Evolutionary conservation across 768 basidiomycete species (phyloP), one percentile per base, ranked within the genome.

Genomic region (Sarcodon aspratus): DNA sequence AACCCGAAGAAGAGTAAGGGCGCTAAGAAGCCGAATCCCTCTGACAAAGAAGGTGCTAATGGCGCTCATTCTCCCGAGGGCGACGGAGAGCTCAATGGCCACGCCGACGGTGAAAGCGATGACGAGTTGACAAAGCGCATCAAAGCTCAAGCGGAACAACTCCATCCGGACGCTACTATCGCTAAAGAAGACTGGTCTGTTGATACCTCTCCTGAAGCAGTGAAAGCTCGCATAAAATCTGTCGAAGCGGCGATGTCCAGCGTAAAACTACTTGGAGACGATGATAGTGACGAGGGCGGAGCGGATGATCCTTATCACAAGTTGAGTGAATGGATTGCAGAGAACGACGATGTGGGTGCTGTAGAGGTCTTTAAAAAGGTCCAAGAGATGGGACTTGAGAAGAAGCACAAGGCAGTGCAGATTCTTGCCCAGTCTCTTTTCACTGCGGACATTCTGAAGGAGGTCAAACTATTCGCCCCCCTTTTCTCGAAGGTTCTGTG

Each of bases 81-180:
- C 55, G 67, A 63, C 1, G 68, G 66, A 7, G 69, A 69, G 44
- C 73, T 66, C 13, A 72, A 69, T 15, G 64, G 50, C 8, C 69
- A 63, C 8, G 60, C 57, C 0, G 82, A 73, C 44, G 80, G 71
- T 18, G 89, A 90, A 55, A 87, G 83, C 50, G 90, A 93, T 52
- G 93, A 95, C 59, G 87, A 87, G 61, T 66, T 95, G 53, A 90
- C 86, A 9, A 85, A 69, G 73, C 88, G 88, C 65, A 93, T 97
- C 71, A 91, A 89, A 61, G 85, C 88, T 9, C 89, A 94, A 57
- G 90, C 89, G 35, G 84, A 82, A 6, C 80, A 81, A 43, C 70
- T 94, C 57, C 80, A 80, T 49, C 64, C 71, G 2, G 77, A 88
- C 0, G 69, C 82, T 17, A 62, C 71, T 3, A 65, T 85, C 46